A percentile compares a stretch with the other conserved stretches of the same genome.
Conservation (phyloP, 352 stramenopile genomes). For the Phytophthora pluvialis region DNA sequence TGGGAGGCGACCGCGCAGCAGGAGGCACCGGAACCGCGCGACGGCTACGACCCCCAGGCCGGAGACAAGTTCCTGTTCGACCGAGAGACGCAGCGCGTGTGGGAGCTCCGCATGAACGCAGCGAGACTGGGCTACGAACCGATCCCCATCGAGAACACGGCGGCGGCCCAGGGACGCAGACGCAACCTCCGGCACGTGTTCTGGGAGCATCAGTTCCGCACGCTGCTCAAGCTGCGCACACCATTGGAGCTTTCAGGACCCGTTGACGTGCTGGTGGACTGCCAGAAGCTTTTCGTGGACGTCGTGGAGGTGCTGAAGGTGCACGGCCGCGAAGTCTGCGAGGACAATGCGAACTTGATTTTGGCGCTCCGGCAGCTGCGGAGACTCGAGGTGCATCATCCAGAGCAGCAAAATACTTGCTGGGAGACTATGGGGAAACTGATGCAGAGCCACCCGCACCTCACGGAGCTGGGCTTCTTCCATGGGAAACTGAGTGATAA, state of each 20-base stretch:
- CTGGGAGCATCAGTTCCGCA: conserved; percentile 69
- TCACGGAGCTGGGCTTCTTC: conserved; percentile 71
- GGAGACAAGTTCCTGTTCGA: conserved; percentile 49
- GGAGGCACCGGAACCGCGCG: conserved; percentile 18
- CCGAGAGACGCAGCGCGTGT: conserved; percentile 42
- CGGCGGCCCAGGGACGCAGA: conserved; percentile 24
- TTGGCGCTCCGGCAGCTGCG: conserved; percentile 44
- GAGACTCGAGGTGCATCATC: conserved; percentile 78
- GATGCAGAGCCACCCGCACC: conserved; percentile 36
- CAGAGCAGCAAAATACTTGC: conserved; percentile 65
- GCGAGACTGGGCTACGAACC: conserved; percentile 13
- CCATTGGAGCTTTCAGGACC: conserved; percentile 7
- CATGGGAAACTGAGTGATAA: conserved; percentile 65
- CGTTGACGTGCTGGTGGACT: conserved; percentile 13
- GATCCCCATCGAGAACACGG: conserved; percentile 25
- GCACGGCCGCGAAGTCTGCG: conserved; percentile 66
- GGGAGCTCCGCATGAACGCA: conserved; percentile 35
- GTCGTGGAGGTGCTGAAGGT: conserved; percentile 66
- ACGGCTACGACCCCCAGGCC: conserved; percentile 24
- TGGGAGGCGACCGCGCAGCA: conserved; percentile 34
- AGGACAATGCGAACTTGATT: conserved; percentile 54
- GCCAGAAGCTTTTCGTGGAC: conserved; percentile 52
- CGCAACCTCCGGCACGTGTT: conserved; percentile 53
- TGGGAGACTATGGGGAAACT: conserved; percentile 47
- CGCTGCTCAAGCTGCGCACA: conserved; percentile 45